Evolutionary conservation across 1,284 basidiomycete genomes (phyloP).

Genomic region (Tilletia horrida): DNA sequence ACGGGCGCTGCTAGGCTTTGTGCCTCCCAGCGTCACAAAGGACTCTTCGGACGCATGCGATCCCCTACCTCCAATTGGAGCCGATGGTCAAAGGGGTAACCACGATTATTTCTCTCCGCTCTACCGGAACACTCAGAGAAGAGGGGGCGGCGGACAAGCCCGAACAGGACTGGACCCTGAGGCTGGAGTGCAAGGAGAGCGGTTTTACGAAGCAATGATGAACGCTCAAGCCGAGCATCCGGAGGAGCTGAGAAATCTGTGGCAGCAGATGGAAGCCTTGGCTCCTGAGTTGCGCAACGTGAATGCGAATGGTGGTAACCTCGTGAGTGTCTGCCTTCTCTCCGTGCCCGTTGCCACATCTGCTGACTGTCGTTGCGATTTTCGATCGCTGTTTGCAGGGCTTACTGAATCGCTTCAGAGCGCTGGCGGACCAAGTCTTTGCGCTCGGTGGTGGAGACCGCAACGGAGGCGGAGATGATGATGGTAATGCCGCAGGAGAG

Average conservation of each 20-base stretch:
- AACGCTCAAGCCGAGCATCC: slow-evolving; percentile 12
- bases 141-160: neutral
- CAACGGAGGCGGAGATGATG: slow-evolving; percentile 15
- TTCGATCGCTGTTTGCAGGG: slow-evolving; percentile 23
- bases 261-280: slow-evolving; percentile 23
- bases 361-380: neutral
- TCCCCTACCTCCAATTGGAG: slow-evolving; percentile 43
- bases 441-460: neutral
- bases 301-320: slow-evolving; percentile 28
- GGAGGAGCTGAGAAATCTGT: slow-evolving; percentile 3
- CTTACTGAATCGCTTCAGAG: slow-evolving; percentile 38
- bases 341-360: too few species aligned
- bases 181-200: slow-evolving; percentile 9
- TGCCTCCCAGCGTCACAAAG: slow-evolving; percentile 43
- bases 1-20: slow-evolving; percentile 42
- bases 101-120: slow-evolving; percentile 21
- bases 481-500: slow-evolving; percentile 20
- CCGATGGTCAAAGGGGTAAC: slow-evolving; percentile 21
- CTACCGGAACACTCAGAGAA: neutral
- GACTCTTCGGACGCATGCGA: slow-evolving; percentile 46
- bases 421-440: slow-evolving; percentile 25
- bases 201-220: slow-evolving; percentile 25
- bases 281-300: slow-evolving; percentile 19
- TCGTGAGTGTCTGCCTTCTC: too few species aligned
- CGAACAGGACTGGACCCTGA: neutral